These are phyloP conservation scores for Galium porrigens DNA, from an alignment of 305 asterid genomes.

Conservation along the genomic window DNA sequence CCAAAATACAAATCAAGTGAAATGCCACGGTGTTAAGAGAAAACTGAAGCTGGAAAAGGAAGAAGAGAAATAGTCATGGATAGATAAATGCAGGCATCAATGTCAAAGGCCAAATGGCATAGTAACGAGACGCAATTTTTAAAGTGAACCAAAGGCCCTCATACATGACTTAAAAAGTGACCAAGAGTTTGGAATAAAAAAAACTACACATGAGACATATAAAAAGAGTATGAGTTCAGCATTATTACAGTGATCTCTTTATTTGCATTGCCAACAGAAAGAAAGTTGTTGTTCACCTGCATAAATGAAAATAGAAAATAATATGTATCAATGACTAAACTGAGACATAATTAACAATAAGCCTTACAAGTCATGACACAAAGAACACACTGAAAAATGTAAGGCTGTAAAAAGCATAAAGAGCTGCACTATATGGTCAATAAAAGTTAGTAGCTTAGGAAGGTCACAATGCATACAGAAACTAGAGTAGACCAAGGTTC, in stretches of 20 bases:
- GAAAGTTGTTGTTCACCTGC: constrained; percentile 90
- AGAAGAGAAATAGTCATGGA: not conserved
- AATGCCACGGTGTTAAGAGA: not conserved
- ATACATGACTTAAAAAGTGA: not conserved
- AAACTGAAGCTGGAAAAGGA: not conserved
- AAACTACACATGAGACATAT: no score
- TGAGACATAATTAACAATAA: not conserved
- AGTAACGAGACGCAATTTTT: not conserved
- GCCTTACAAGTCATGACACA: not conserved
- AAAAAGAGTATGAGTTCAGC: constrained; percentile 11
- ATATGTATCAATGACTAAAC: not conserved
- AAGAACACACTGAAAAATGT: not conserved
- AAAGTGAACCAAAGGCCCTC: not conserved
- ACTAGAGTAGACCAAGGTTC: not conserved
- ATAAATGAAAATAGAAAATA: constrained; percentile 14
- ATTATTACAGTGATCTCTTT: constrained; percentile 63
- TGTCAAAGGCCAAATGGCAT: not conserved
- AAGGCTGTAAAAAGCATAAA: not conserved
- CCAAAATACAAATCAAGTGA: constrained; percentile 5
- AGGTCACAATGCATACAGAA: not conserved
- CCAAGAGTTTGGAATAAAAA: not conserved
- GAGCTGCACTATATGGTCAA: not conserved
- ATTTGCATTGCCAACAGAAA: constrained; percentile 75
- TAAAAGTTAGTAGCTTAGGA: not conserved
- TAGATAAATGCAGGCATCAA: not conserved